Percentiles rank a stretch among this genome's conserved stretches.
phyloP scores from a whole-genome alignment of 768 basidiomycete species.

The Pleurotus salmoneostramineus region DNA sequence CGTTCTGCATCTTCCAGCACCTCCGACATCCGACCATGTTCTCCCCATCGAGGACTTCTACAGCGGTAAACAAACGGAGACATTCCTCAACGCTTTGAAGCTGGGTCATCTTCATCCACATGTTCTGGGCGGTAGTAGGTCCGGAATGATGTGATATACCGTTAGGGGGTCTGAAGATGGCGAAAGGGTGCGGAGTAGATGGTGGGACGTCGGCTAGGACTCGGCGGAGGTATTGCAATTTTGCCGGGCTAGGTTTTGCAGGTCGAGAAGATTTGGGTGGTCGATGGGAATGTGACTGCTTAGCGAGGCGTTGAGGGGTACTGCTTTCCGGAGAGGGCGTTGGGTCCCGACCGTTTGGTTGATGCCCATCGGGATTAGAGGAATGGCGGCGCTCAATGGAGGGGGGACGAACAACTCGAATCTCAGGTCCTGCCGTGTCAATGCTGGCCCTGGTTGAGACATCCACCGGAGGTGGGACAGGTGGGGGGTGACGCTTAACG shows the following conservation, averaged over 20 bases:
- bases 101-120: slow-evolving; percentile 43
- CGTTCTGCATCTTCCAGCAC: slow-evolving; percentile 91
- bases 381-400: slow-evolving; percentile 9
- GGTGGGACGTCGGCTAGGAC: slow-evolving; percentile 61
- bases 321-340: neutral
- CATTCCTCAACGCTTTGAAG: slow-evolving; percentile 73
- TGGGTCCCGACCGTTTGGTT: neutral
- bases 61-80: slow-evolving; percentile 82
- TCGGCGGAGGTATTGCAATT: slow-evolving; percentile 63
- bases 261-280: slow-evolving; percentile 28
- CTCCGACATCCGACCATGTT: slow-evolving; percentile 91
- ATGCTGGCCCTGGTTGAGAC: neutral
- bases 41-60: slow-evolving; percentile 92
- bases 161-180: slow-evolving; percentile 38
- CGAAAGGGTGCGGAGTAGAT: slow-evolving; percentile 39
- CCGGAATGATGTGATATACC: slow-evolving; percentile 16
- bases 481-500: slow-evolving; percentile 16
- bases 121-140: slow-evolving; percentile 23
- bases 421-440: neutral
- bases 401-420: neutral
- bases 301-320: neutral
- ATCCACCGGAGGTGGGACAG: neutral
- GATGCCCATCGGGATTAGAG: neutral
- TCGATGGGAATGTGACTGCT: slow-evolving; percentile 26
- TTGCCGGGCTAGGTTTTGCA: slow-evolving; percentile 49